These are phyloP conservation scores for Lasiosphaeria ovina DNA, from an alignment of 495 filamentous ascomycete genomes.

Conservation along the genomic window DNA sequence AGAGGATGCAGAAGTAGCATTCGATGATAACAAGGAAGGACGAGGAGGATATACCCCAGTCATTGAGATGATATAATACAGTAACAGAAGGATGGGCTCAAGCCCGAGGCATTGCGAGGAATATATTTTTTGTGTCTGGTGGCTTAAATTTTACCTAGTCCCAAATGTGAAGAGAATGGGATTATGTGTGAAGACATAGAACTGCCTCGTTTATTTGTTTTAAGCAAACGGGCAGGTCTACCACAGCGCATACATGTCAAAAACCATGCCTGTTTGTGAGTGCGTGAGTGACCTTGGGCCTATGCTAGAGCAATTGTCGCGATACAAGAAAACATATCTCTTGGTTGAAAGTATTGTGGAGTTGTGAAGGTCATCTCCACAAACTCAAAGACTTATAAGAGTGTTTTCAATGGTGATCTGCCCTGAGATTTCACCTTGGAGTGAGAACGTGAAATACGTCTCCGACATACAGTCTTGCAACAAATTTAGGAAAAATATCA, in stretches of 20 bases:
- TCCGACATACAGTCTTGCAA: too few relatives aligned
- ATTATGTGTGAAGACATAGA: too few relatives aligned
- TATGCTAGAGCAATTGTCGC: neutral
- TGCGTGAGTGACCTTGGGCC: too few relatives aligned
- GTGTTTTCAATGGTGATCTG: neutral
- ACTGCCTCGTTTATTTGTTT: too few relatives aligned
- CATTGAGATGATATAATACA: neutral
- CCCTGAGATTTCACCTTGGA: neutral
- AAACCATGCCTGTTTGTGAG: neutral
- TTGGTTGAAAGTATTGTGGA: too few relatives aligned
- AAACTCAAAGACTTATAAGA: neutral
- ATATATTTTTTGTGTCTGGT: too few relatives aligned
- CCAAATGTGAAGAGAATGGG: too few relatives aligned
- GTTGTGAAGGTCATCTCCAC: neutral
- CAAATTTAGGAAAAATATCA: neutral
- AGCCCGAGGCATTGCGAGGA: too few relatives aligned
- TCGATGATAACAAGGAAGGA: neutral
- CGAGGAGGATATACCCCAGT: conserved; percentile 15
- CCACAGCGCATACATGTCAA: too few relatives aligned
- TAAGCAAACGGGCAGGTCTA: too few relatives aligned
- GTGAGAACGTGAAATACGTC: neutral
- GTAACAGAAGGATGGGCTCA: too few relatives aligned
- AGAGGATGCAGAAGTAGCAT: neutral
- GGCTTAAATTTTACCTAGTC: too few relatives aligned
- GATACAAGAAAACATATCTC: neutral